Evolutionary conservation across 2,329 filamentous ascomycete genomes (phyloP).

Genomic region (Colletotrichum echinochloae): DNA sequence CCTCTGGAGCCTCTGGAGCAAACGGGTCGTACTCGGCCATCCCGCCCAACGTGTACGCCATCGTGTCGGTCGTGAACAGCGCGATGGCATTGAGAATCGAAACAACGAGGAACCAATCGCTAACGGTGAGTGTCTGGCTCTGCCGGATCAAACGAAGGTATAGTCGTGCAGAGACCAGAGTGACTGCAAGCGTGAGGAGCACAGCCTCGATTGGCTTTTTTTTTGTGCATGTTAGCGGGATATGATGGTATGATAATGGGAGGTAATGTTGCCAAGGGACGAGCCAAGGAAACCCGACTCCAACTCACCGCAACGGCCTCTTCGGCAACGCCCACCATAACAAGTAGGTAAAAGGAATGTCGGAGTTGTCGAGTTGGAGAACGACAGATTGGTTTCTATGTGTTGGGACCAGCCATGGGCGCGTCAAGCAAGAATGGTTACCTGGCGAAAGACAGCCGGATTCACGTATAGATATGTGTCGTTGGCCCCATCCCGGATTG

Average conservation of each 20-base stretch:
- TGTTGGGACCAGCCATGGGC: neutral
- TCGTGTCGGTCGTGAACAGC: constrained; percentile 45
- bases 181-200: constrained; percentile 43
- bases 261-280: neutral
- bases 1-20: constrained; percentile 18
- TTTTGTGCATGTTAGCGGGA: constrained; percentile 15
- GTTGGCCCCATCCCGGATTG: neutral
- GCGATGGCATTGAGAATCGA: constrained; percentile 46
- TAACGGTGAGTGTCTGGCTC: constrained; percentile 45
- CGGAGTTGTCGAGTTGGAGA: neutral
- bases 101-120: constrained; percentile 47
- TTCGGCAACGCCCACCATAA: constrained; percentile 37
- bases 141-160: constrained; percentile 45
- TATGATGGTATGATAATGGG: neutral
- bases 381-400: neutral
- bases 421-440: neutral
- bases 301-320: constrained; percentile 39
- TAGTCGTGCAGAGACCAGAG: constrained; percentile 44
- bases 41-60: constrained; percentile 46
- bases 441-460: neutral
- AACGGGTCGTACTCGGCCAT: constrained; percentile 45
- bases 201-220: constrained; percentile 47
- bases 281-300: neutral
- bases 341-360: constrained; percentile 6
- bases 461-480: neutral